These are phyloP conservation scores for Hypomyces rosellus DNA, from an alignment of 2,329 filamentous ascomycete species.

Conservation along the genomic window DNA sequence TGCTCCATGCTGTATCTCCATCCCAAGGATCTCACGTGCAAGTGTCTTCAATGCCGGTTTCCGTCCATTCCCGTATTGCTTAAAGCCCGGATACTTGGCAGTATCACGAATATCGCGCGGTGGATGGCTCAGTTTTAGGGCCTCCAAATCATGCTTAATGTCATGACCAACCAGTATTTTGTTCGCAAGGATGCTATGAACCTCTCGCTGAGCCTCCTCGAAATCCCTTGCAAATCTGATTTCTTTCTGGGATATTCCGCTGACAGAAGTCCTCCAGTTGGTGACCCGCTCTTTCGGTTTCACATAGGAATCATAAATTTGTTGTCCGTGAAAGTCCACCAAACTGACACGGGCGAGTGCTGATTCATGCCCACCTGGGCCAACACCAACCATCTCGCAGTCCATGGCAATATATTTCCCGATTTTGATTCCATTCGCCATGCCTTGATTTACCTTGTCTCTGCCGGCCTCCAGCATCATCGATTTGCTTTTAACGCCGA, in stretches of 20 bases:
- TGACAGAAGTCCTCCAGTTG: constrained; percentile 85
- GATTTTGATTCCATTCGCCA: constrained; percentile 56
- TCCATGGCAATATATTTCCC: constrained; percentile 92
- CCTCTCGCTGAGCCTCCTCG: constrained; percentile 66
- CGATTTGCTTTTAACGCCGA: constrained; percentile 44
- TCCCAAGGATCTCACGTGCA: constrained; percentile 48
- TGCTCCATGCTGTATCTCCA: constrained; percentile 57
- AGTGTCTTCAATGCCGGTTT: constrained; percentile 61
- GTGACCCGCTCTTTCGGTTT: constrained; percentile 70
- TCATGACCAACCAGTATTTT: constrained; percentile 80
- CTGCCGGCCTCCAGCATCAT: constrained; percentile 39
- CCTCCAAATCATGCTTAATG: constrained; percentile 70
- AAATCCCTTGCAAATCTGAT: constrained; percentile 66
- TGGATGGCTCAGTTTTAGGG: constrained; percentile 72
- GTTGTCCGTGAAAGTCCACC: constrained; percentile 88
- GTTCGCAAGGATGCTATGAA: constrained; percentile 62
- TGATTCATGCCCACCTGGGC: constrained; percentile 61
- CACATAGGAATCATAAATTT: constrained; percentile 93
- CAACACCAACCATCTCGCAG: constrained; percentile 97
- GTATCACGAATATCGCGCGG: constrained; percentile 78
- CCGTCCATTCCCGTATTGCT: constrained; percentile 59
- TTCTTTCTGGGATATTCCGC: constrained; percentile 69
- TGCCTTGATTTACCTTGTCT: constrained; percentile 57
- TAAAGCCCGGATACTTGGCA: constrained; percentile 67
- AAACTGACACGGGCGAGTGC: constrained; percentile 80